phyloP scores from a whole-genome alignment of 805 yeast genomes.

The Candida khao-thaluensis region DNA sequence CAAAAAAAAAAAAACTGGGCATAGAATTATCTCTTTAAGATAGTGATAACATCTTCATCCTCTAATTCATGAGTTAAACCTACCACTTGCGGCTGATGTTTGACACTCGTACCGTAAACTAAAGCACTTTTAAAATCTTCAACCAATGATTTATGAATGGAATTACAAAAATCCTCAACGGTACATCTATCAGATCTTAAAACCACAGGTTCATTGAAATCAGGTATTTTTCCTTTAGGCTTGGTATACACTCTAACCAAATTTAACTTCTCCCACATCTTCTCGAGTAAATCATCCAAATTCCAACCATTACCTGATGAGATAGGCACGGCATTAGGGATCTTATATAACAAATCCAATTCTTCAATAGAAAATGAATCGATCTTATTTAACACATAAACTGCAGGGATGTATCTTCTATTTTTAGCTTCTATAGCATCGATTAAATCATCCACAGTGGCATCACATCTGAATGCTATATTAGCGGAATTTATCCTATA shows the following conservation, averaged over 20 bases:
- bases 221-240: constrained; percentile 93
- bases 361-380: constrained; percentile 95
- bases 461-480: constrained; percentile 95
- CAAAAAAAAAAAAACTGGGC: too few relatives aligned
- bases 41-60: constrained; percentile 97
- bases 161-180: constrained; percentile 94
- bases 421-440: constrained; percentile 89
- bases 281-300: constrained; percentile 86
- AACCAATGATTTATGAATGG: constrained; percentile 90
- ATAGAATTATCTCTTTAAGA: constrained; percentile 60
- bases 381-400: constrained; percentile 92
- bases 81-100: constrained; percentile 96
- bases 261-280: constrained; percentile 92
- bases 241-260: constrained; percentile 95
- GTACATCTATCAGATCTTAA: constrained; percentile 77
- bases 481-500: constrained; percentile 95
- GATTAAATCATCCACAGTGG: constrained; percentile 93
- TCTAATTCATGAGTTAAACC: constrained; percentile 80
- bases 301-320: constrained; percentile 97
- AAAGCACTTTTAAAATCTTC: constrained; percentile 91
- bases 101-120: constrained; percentile 91
- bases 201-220: constrained; percentile 92
- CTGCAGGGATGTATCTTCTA: constrained; percentile 92
- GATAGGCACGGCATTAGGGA: constrained; percentile 96
- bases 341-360: constrained; percentile 81